Evolutionary conservation across 2,329 filamentous ascomycete species (phyloP).

Genomic region (Beauveria australis): DNA sequence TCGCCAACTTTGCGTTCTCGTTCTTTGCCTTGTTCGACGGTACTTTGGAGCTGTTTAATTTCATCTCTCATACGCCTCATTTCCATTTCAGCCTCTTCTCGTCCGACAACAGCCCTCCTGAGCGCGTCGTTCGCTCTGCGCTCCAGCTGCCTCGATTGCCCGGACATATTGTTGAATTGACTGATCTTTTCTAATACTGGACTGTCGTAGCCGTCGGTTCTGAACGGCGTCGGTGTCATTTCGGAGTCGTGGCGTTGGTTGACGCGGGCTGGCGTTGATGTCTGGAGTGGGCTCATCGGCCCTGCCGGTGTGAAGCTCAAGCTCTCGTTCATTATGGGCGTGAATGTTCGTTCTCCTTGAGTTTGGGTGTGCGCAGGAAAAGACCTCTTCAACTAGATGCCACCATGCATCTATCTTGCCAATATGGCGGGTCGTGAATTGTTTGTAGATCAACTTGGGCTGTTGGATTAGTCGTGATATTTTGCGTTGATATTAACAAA

Average conservation of each 20-base stretch:
- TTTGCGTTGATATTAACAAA: constrained; percentile 6
- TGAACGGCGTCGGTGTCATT: constrained; percentile 28
- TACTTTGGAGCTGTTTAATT: constrained; percentile 42
- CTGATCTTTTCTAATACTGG: constrained; percentile 60
- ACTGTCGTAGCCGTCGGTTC: constrained; percentile 42
- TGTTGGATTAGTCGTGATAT: background rate
- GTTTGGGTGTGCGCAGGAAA: background rate
- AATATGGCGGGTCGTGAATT: background rate
- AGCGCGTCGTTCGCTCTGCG: constrained; percentile 58
- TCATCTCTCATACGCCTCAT: constrained; percentile 57
- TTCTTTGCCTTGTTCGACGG: constrained; percentile 57
- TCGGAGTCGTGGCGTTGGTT: constrained; percentile 39
- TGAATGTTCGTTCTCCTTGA: background rate
- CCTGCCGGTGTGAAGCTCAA: constrained; percentile 39
- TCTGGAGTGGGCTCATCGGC: constrained; percentile 48
- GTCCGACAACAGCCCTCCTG: constrained; percentile 57
- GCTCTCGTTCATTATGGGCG: background rate
- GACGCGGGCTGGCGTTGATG: constrained; percentile 55
- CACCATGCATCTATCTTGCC: constrained; percentile 4
- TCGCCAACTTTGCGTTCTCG: constrained; percentile 59
- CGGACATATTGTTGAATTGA: constrained; percentile 62
- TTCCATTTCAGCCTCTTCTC: constrained; percentile 66
- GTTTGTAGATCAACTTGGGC: background rate
- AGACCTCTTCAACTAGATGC: background rate
- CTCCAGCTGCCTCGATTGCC: constrained; percentile 52